A percentile compares a stretch with the other conserved stretches of the same genome.
These are phyloP conservation scores for Agaricus subrufescens DNA, from an alignment of 768 basidiomycete species.

Conservation along the genomic window DNA sequence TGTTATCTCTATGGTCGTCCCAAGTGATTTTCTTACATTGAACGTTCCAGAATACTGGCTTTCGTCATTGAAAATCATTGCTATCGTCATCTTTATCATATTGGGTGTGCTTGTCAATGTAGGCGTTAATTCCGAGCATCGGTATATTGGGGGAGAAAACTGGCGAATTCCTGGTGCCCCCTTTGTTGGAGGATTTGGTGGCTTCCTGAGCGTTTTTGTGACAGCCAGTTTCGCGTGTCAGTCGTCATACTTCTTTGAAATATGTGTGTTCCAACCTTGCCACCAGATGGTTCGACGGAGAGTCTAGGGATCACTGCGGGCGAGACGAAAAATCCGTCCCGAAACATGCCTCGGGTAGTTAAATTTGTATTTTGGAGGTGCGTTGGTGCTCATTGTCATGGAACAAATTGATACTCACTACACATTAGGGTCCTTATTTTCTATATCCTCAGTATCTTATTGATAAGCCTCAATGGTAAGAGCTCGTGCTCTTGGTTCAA, in stretches of 20 bases:
- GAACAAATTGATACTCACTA: background rate
- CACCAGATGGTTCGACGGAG: slow-evolving; percentile 77
- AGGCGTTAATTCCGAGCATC: slow-evolving; percentile 65
- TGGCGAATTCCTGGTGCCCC: slow-evolving; percentile 80
- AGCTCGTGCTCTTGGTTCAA: background rate
- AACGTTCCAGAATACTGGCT: slow-evolving; percentile 71
- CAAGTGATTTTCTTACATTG: background rate
- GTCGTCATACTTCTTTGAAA: slow-evolving; percentile 17
- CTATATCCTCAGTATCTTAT: slow-evolving; percentile 68
- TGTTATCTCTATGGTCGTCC: background rate
- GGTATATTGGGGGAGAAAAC: slow-evolving; percentile 65
- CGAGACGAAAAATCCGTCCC: slow-evolving; percentile 83
- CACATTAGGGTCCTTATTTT: slow-evolving; percentile 68
- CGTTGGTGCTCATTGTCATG: slow-evolving; percentile 10
- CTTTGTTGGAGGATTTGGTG: slow-evolving; percentile 81
- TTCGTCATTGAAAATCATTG: slow-evolving; percentile 75
- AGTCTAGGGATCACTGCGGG: slow-evolving; percentile 91
- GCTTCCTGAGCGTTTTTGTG: slow-evolving; percentile 77
- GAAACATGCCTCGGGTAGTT: slow-evolving; percentile 84
- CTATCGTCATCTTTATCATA: slow-evolving; percentile 76
- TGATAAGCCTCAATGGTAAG: slow-evolving; percentile 81
- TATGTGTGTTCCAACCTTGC: background rate
- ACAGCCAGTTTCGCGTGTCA: slow-evolving; percentile 84
- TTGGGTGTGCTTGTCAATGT: slow-evolving; percentile 76
- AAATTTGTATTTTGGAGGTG: slow-evolving; percentile 90